Base-by-base conservation (phyloP, 352 stramenopile genomes). In the Pythium sukuiense region DNA sequence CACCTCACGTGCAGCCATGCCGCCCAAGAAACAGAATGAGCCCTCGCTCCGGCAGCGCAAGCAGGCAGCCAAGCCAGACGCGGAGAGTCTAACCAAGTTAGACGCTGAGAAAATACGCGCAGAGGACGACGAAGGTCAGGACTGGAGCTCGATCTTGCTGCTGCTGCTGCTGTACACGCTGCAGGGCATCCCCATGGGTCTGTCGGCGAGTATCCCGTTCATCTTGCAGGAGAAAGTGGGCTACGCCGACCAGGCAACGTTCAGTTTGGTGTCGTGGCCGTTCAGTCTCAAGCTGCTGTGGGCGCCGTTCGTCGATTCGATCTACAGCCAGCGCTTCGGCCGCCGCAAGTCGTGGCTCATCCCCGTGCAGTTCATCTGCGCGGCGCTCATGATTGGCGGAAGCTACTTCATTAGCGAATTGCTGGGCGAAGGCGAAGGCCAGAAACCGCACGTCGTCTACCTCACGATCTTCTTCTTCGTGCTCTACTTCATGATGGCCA, bases 231-330 rank as follows among this genome's bases (percentile, higher is more conserved):
- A 99, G 81, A 99, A 99, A 61, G 84, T 97, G 4, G 95, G 93
- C 6, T 99, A 99, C 76, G 96, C 94, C 29, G 93, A 98, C 68
- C 97, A 99, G 76, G 96, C 96, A 7, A 97, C 98, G 49, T 99
- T 99, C 78, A 98, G 91, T 59, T 80, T 99, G 27, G 98, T 98
- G 66, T 97, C 88, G 33, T 98, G 97, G 89, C 98, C 98, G 14
- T 99, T 99, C 82, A 98, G 92, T 50, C 83, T 99, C 59, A 99
- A 99, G 73, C 71, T 99, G n/a, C 75, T 99, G 1, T 99, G 97
- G 97, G 97, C 97, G 41, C 97, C 98, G 49, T 95, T 99, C 71
- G 97, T 98, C 29, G 95, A 98, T 79, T 95, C 96, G 53, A 80
- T 97, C 63, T 98, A 97, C 76, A 96, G 88, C 55, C 80, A 83